phyloP scores from a whole-genome alignment of 768 basidiomycete species.

The Agrocybe praecox region DNA sequence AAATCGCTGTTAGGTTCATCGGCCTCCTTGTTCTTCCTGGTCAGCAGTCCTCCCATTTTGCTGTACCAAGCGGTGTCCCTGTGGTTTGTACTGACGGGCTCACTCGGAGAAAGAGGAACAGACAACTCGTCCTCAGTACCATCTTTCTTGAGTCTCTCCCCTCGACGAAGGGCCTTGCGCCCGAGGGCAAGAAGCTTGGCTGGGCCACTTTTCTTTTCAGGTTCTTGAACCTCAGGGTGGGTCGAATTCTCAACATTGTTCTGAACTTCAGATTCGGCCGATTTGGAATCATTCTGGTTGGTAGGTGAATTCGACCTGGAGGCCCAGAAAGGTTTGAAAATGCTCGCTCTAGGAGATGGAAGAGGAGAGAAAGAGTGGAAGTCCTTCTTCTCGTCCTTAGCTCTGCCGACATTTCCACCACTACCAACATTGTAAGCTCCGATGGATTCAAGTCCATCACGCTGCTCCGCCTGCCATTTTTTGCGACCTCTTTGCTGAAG shows the following conservation, averaged over 20 bases:
- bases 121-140: slow-evolving; percentile 26
- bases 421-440: slow-evolving; percentile 33
- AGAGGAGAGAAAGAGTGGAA: slow-evolving; percentile 54
- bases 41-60: slow-evolving; percentile 29
- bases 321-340: slow-evolving; percentile 38
- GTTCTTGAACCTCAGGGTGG: not conserved
- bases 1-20: slow-evolving; percentile 7
- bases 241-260: slow-evolving; percentile 1
- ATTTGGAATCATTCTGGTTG: slow-evolving; percentile 3
- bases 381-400: slow-evolving; percentile 19
- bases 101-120: slow-evolving; percentile 12
- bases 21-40: slow-evolving; percentile 20
- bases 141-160: slow-evolving; percentile 30
- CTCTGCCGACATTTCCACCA: not conserved
- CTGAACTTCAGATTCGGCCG: slow-evolving; percentile 11
- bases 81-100: slow-evolving; percentile 15
- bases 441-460: slow-evolving; percentile 47
- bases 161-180: slow-evolving; percentile 33
- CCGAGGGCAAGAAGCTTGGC: slow-evolving; percentile 49
- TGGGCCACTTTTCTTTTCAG: slow-evolving; percentile 25
- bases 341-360: slow-evolving; percentile 38
- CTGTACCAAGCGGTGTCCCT: slow-evolving; percentile 35
- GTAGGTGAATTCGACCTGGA: slow-evolving; percentile 20
- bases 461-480: slow-evolving; percentile 55
- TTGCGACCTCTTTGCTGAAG: slow-evolving; percentile 48